These are phyloP conservation scores for Yarrowia deformans DNA, from an alignment of 805 yeast genomes.

Conservation along the genomic window DNA sequence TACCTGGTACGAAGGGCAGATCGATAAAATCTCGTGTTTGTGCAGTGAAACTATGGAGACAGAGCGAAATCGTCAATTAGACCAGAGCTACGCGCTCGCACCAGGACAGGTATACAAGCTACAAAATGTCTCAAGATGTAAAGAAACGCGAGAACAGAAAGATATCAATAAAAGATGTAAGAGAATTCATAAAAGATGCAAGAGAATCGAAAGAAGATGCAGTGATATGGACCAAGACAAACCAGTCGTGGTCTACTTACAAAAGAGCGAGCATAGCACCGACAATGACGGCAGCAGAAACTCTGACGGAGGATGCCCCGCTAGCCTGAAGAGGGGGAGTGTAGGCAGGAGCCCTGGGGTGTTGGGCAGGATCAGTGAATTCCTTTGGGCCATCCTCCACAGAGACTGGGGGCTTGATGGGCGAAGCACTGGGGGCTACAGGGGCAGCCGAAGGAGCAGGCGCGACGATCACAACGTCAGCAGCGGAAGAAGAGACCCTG, in stretches of 20 bases:
- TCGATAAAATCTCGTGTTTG: no score
- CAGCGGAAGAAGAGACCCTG: background rate
- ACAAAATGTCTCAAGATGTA: no score
- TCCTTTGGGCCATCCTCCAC: background rate
- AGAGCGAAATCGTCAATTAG: no score
- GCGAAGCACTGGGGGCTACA: background rate
- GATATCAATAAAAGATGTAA: background rate
- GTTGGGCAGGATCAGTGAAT: background rate
- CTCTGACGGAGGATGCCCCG: conserved; percentile 1
- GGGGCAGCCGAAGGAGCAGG: background rate
- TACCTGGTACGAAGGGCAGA: no score
- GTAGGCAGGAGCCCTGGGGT: background rate
- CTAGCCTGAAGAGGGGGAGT: background rate
- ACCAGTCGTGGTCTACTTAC: no score
- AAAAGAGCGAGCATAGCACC: conserved; percentile 4
- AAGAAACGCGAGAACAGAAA: background rate
- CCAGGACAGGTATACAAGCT: no score
- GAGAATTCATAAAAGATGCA: background rate
- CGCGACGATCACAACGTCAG: background rate
- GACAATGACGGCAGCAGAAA: conserved; percentile 3
- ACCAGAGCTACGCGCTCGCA: no score
- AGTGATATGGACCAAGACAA: background rate
- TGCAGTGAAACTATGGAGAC: no score
- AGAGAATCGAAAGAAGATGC: background rate
- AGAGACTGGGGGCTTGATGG: background rate